Conservation (phyloP, 768 basidiomycete species). For the Filobasidium wieringae region DNA sequence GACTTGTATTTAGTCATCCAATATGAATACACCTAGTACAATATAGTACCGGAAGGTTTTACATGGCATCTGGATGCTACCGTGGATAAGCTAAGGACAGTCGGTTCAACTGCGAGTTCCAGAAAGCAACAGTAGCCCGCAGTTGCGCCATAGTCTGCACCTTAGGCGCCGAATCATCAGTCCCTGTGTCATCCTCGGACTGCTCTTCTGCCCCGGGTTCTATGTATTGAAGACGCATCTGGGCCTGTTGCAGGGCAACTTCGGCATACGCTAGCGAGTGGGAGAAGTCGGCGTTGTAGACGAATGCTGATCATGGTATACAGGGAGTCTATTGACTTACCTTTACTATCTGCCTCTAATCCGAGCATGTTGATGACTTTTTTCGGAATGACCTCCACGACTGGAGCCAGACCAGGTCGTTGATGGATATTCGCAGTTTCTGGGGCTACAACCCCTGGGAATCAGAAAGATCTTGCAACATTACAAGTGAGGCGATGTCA, state of each 20-base stretch:
- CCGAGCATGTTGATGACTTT: background rate
- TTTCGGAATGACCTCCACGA: background rate
- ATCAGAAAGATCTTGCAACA: too few relatives aligned
- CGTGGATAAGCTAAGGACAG: too few relatives aligned
- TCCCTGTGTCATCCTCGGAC: too few relatives aligned
- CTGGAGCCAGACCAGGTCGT: background rate
- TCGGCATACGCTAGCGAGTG: background rate
- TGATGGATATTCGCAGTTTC: background rate
- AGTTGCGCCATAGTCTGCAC: background rate
- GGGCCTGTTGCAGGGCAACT: constrained; percentile 2
- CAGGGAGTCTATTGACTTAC: background rate
- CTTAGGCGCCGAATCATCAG: too few relatives aligned
- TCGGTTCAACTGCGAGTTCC: background rate
- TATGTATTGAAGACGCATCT: background rate
- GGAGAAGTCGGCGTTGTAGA: too few relatives aligned
- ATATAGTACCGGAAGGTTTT: too few relatives aligned
- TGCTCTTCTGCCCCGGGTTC: too few relatives aligned
- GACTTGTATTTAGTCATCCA: background rate
- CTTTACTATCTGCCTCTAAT: background rate
- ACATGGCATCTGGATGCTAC: too few relatives aligned
- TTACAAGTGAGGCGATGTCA: too few relatives aligned
- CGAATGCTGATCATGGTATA: background rate
- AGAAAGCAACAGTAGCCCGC: background rate
- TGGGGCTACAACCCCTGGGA: too few relatives aligned
- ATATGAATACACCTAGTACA: too few relatives aligned